Evolutionary conservation across 2,329 filamentous ascomycete genomes (phyloP), one percentile per base, ranked within the genome.

Genomic region (Stagonosporopsis rhizophila): DNA sequence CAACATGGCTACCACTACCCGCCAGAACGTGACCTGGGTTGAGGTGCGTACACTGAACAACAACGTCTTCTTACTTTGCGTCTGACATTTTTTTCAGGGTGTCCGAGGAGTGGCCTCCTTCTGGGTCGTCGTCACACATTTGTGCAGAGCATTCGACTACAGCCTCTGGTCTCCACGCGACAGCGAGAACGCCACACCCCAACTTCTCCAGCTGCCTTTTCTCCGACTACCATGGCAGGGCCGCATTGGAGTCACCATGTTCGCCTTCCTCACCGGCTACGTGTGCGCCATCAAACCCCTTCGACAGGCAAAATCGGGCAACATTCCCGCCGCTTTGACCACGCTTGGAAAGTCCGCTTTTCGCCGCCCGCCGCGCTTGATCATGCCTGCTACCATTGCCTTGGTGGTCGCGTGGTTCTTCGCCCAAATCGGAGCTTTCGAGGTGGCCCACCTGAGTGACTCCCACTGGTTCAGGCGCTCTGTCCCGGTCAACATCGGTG

Each of bases 211-310:
- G 66, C 73, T 79, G 46, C 81, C 82, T 4, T 77, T 83, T 58
- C 67, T 84, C n/a, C 82, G 82, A n/a, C 75, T 84, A n/a, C 80
- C 81, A 27, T 82, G 77, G 74, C 82, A 84, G 66, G 82, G 82
- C 40, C 78, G 81, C 20, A 79, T 83, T 27, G 82, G 82, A 39
- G 82, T 85, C 30, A 82, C 82, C 56, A 83, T 84, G 68, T 85
- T 85, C 61, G 81, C 81, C 46, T 83, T 85, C 60, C 72, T 85
- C 49, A 84, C 82, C 1, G 82, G 82, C 54, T 84, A 83, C 60
- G 82, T 85, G 20, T 84, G 82, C 67, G 82, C 81, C 25, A 75
- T 84, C 55, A 84, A 84, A 66, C 82, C 82, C 1, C 70, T 84
- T 14, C 82, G 81, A 66, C 79, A 81, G 40, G 78, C 80, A 19